Evolutionary conservation across 768 basidiomycete species (phyloP).

Genomic region (Lactifluus echinatus): DNA sequence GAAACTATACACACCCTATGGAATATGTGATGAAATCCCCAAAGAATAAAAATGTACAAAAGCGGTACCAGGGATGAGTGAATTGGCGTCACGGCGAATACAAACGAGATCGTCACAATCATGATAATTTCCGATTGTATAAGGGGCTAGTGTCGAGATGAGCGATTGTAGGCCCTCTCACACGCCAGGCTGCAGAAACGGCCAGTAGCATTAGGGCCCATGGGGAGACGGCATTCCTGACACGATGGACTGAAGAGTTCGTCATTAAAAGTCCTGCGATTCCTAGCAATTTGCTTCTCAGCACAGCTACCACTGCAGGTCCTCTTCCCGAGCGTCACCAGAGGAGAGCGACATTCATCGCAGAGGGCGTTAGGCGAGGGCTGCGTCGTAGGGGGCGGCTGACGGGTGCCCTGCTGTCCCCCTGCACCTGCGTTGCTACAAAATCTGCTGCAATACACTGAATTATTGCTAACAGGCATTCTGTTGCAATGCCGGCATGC

Average conservation of each 20-base stretch:
- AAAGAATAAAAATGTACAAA: background rate
- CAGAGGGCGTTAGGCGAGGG: background rate
- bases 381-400: background rate
- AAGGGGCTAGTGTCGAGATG: background rate
- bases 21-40: no score
- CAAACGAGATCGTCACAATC: background rate
- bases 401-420: background rate
- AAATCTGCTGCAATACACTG: background rate
- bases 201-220: background rate
- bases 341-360: background rate
- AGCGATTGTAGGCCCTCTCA: background rate
- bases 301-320: background rate
- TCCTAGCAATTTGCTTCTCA: background rate
- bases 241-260: background rate
- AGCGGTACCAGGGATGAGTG: background rate
- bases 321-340: background rate
- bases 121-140: background rate
- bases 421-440: background rate
- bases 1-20: no score
- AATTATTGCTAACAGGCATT: background rate
- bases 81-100: background rate
- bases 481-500: background rate
- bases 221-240: conserved; percentile 5
- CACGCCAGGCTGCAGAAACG: conserved; percentile 1
- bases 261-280: background rate